phyloP scores from a whole-genome alignment of 441 rosid species.

The Flueggea neowawraea region DNA sequence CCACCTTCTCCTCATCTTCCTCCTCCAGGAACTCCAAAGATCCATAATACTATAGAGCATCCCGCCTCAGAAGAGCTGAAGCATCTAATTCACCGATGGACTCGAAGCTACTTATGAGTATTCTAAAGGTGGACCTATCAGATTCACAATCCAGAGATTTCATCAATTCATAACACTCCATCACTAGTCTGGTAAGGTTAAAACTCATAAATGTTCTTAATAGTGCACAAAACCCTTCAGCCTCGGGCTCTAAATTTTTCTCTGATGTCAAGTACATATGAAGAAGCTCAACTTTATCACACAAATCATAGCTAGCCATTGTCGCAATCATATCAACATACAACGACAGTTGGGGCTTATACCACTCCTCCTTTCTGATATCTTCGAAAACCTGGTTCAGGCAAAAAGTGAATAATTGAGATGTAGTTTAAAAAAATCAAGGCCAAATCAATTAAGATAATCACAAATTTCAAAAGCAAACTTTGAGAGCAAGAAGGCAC shows the following conservation, averaged over 20 bases:
- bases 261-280: conserved; percentile 45
- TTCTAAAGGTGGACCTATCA: conserved; percentile 51
- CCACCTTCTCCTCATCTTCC: conserved; percentile 23
- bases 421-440: background rate
- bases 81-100: conserved; percentile 20
- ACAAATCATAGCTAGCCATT: conserved; percentile 46
- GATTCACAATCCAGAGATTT: conserved; percentile 63
- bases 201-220: conserved; percentile 43
- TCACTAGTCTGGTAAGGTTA: conserved; percentile 36
- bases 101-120: conserved; percentile 58
- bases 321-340: conserved; percentile 57
- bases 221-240: conserved; percentile 48
- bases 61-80: conserved; percentile 44
- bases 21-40: conserved; percentile 46
- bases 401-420: background rate
- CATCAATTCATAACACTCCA: conserved; percentile 65
- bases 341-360: conserved; percentile 49
- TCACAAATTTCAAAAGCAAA: conserved; percentile 5
- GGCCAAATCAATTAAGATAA: too few relatives aligned
- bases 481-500: conserved; percentile 65
- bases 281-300: conserved; percentile 41
- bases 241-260: conserved; percentile 41
- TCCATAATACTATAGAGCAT: conserved; percentile 59
- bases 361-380: conserved; percentile 69
- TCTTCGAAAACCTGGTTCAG: conserved; percentile 57